phyloP scores from a whole-genome alignment of 1,284 basidiomycete genomes.

The Pseudomicrostroma phylloplanum region DNA sequence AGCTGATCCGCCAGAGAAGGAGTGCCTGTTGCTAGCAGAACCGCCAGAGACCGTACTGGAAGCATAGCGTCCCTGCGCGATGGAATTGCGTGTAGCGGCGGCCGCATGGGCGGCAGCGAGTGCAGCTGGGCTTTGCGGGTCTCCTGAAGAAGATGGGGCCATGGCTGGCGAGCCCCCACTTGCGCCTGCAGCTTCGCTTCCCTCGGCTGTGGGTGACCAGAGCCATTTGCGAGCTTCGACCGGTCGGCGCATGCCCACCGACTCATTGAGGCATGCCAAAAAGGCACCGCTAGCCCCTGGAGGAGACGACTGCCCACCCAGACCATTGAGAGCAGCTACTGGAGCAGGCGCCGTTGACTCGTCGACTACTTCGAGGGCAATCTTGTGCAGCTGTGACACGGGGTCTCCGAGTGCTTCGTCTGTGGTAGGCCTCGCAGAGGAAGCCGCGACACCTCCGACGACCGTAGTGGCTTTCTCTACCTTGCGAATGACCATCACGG shows the following conservation, averaged over 20 bases:
- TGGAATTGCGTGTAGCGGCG: constrained; percentile 33
- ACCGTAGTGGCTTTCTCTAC: constrained; percentile 84
- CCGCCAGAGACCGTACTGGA: not conserved
- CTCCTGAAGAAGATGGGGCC: not conserved
- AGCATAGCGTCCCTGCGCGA: constrained; percentile 10
- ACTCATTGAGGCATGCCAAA: constrained; percentile 40
- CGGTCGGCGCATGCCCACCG: constrained; percentile 40
- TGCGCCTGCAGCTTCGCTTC: not conserved
- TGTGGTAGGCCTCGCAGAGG: constrained; percentile 54
- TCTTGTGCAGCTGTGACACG: constrained; percentile 82
- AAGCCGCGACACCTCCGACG: constrained; percentile 71
- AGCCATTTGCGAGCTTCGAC: constrained; percentile 34
- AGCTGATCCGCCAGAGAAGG: too few relatives aligned
- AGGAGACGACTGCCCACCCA: constrained; percentile 19
- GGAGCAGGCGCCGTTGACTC: constrained; percentile 22
- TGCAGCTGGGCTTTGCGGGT: constrained; percentile 20
- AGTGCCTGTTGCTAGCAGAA: not conserved
- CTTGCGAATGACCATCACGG: constrained; percentile 84
- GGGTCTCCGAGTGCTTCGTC: constrained; percentile 80
- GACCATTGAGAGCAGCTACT: constrained; percentile 14
- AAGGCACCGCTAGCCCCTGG: constrained; percentile 40
- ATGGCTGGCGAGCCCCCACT: not conserved
- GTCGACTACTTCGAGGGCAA: constrained; percentile 42
- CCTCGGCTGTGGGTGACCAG: not conserved
- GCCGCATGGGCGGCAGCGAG: constrained; percentile 33